phyloP scores from a whole-genome alignment of 2,329 filamentous ascomycete species.

The Cryphonectria naterciae region DNA sequence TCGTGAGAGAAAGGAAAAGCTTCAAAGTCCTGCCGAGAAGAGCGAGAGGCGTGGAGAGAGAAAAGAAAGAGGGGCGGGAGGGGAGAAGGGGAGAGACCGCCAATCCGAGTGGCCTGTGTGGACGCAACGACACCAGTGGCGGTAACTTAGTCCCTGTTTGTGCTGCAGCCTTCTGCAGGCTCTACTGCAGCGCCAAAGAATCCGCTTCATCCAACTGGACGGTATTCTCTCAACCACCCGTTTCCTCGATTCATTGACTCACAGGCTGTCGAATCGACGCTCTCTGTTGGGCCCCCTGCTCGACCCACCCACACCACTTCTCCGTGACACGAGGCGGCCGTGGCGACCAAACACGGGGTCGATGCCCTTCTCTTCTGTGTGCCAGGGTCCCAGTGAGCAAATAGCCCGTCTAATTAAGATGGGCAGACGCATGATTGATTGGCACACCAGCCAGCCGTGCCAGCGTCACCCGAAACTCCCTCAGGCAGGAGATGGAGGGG shows the following conservation, averaged over 20 bases:
- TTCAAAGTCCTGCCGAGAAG: background rate
- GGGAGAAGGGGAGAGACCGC: background rate
- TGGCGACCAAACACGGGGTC: conserved; percentile 15
- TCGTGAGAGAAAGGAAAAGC: background rate
- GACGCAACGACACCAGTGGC: background rate
- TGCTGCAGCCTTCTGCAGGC: conserved; percentile 28
- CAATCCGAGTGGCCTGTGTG: background rate
- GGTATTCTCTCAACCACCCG: background rate
- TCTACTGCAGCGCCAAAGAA: conserved; percentile 30
- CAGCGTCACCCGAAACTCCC: conserved; percentile 28
- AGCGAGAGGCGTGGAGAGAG: background rate
- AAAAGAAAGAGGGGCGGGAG: background rate
- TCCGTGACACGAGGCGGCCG: conserved; percentile 29
- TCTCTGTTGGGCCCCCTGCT: conserved; percentile 8
- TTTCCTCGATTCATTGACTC: conserved; percentile 26
- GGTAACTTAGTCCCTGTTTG: conserved; percentile 6
- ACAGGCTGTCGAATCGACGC: conserved; percentile 26
- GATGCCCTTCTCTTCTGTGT: background rate
- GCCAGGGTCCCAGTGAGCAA: conserved; percentile 23
- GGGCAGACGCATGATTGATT: conserved; percentile 28
- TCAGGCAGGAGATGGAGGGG: conserved; percentile 12
- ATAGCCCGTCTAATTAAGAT: conserved; percentile 30
- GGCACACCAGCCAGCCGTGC: conserved; percentile 20
- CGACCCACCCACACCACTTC: conserved; percentile 24
- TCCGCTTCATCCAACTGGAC: conserved; percentile 20